Percentiles rank a stretch among this genome's conserved stretches.
phyloP scores from a whole-genome alignment of 768 basidiomycete species.

The Amanita molliuscula region DNA sequence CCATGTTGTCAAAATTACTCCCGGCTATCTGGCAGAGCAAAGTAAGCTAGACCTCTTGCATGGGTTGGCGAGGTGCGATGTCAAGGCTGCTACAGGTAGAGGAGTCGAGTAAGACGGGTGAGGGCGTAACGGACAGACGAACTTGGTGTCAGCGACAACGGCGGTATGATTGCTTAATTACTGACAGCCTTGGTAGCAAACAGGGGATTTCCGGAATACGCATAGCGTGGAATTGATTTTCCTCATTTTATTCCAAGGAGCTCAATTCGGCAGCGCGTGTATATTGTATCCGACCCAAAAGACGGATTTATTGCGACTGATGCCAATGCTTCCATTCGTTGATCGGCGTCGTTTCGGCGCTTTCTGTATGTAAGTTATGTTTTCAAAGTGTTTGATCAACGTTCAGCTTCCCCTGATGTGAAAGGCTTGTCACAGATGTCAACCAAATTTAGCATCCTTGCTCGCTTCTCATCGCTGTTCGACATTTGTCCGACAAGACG shows the following conservation, averaged over 20 bases:
- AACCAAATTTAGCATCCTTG: not conserved
- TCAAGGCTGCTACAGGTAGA: conserved; percentile 3
- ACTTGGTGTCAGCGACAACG: not conserved
- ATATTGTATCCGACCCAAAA: too few relatives aligned
- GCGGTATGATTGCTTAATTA: not conserved
- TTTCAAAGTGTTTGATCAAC: not conserved
- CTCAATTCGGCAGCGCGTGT: too few relatives aligned
- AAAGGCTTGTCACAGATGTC: not conserved
- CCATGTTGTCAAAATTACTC: not conserved
- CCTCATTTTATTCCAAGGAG: too few relatives aligned
- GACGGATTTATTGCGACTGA: too few relatives aligned
- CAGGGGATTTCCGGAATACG: not conserved
- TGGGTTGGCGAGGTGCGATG: not conserved
- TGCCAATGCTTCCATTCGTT: not conserved
- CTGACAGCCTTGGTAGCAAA: not conserved
- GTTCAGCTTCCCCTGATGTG: not conserved
- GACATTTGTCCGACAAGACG: not conserved
- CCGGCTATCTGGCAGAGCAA: not conserved
- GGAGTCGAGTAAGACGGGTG: conserved; percentile 3
- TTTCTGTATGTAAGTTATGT: not conserved
- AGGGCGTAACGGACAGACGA: not conserved
- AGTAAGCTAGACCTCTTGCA: not conserved
- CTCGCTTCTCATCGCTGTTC: not conserved
- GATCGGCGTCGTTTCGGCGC: not conserved
- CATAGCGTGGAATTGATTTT: too few relatives aligned